These are phyloP conservation scores for Aphanomyces stellatus DNA, from an alignment of 352 stramenopile genomes.

Conservation along the genomic window DNA sequence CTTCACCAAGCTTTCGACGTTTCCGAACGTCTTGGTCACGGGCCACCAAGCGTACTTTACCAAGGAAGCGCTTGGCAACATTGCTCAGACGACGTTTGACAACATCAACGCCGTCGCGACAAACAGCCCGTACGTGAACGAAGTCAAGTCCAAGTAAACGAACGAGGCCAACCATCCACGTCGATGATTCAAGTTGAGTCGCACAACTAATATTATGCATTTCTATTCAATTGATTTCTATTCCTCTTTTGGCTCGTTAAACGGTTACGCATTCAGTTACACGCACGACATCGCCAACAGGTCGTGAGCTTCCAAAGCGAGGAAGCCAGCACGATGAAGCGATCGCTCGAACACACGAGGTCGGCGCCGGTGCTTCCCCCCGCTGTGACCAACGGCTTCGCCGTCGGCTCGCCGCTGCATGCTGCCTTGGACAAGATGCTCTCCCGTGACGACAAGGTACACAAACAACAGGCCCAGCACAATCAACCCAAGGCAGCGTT, in stretches of 20 bases:
- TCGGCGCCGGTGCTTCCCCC: slow-evolving; percentile 1
- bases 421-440: neutral
- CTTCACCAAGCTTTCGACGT: slow-evolving; percentile 68
- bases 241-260: neutral
- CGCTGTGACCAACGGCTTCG: neutral
- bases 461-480: neutral
- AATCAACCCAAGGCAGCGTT: neutral
- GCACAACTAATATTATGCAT: too few relatives aligned
- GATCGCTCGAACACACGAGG: neutral
- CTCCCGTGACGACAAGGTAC: neutral
- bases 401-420: neutral
- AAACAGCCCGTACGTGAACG: slow-evolving; percentile 39
- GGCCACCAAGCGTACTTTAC: slow-evolving; percentile 78
- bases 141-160: slow-evolving; percentile 37
- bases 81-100: slow-evolving; percentile 57
- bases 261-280: neutral
- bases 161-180: too few relatives aligned
- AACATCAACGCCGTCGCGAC: slow-evolving; percentile 56
- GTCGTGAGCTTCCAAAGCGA: too few relatives aligned
- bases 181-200: too few relatives aligned
- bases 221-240: too few relatives aligned
- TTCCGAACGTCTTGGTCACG: slow-evolving; percentile 75
- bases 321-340: neutral
- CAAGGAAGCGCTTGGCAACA: slow-evolving; percentile 62
- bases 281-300: too few relatives aligned